A percentile compares a stretch with the other conserved stretches of the same genome.
phyloP scores from a whole-genome alignment of 177 flowering plant genomes.

The Telopea speciosissima region DNA sequence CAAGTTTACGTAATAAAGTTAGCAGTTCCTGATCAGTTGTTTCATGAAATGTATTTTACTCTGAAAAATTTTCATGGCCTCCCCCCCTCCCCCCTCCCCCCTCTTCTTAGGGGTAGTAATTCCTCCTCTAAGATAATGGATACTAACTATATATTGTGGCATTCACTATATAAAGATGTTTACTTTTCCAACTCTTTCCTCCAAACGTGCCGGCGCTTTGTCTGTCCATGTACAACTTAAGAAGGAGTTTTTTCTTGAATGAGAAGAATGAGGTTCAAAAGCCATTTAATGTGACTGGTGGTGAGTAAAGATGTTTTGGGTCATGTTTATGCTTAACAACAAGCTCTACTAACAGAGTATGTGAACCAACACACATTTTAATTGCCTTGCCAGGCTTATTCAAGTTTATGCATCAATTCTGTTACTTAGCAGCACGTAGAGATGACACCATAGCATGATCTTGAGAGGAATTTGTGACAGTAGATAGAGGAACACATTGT shows the following conservation, averaged over 20 bases:
- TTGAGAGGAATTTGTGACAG: too few species aligned
- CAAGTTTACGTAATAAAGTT: constrained; percentile 1
- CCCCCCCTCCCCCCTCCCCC: background rate
- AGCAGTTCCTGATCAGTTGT: background rate
- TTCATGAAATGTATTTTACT: too few species aligned
- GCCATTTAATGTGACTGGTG: background rate
- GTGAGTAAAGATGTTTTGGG: background rate
- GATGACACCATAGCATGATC: too few species aligned
- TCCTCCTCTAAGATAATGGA: background rate
- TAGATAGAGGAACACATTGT: too few species aligned
- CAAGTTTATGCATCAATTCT: too few species aligned
- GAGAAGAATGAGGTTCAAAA: background rate
- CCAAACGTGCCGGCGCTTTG: background rate
- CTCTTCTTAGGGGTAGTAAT: background rate
- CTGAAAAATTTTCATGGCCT: too few species aligned
- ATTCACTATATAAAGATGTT: background rate
- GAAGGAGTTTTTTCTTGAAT: too few species aligned
- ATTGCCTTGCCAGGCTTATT: too few species aligned
- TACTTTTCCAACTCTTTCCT: background rate
- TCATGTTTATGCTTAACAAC: background rate
- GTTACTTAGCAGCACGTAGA: too few species aligned
- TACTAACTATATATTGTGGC: background rate
- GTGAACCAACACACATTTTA: background rate
- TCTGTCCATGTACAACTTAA: background rate
- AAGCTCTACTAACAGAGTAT: background rate